phyloP scores from a whole-genome alignment of 2,329 filamentous ascomycete genomes.

The Furcasterigmium furcatum region DNA sequence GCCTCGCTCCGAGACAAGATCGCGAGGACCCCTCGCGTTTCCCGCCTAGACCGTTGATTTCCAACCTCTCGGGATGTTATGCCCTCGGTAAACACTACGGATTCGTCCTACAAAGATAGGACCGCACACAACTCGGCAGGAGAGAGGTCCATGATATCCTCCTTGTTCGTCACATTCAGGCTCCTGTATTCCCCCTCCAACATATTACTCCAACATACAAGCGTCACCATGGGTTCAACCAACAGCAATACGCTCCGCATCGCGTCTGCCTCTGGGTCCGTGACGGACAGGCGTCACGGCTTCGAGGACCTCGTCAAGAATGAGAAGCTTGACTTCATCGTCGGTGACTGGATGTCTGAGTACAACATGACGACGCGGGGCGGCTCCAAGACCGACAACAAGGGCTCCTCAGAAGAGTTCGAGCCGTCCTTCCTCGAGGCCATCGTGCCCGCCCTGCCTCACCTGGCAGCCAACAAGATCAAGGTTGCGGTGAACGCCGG shows the following conservation, averaged over 20 bases:
- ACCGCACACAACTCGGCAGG: background rate
- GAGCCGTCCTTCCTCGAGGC: conserved; percentile 36
- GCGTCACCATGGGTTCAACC: background rate
- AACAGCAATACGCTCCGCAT: conserved; percentile 13
- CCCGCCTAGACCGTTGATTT: background rate
- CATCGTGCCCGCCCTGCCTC: conserved; percentile 34
- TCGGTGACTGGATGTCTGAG: conserved; percentile 36
- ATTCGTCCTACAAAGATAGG: background rate
- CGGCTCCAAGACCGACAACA: conserved; percentile 27
- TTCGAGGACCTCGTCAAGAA: conserved; percentile 15
- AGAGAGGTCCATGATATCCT: background rate
- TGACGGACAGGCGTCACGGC: conserved; percentile 18
- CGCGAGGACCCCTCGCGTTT: background rate
- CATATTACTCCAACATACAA: background rate
- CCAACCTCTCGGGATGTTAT: background rate
- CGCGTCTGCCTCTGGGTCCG: conserved; percentile 23
- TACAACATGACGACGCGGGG: conserved; percentile 47
- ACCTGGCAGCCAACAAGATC: conserved; percentile 28
- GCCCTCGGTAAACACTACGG: background rate
- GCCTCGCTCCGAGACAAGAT: background rate
- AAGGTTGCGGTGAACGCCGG: conserved; percentile 37
- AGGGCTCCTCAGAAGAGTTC: conserved; percentile 23
- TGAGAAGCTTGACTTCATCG: conserved; percentile 29
- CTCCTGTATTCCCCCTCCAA: background rate
- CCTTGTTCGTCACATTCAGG: background rate